Base-by-base conservation (phyloP, 805 yeast species). In the Candida sakaeoensis region DNA sequence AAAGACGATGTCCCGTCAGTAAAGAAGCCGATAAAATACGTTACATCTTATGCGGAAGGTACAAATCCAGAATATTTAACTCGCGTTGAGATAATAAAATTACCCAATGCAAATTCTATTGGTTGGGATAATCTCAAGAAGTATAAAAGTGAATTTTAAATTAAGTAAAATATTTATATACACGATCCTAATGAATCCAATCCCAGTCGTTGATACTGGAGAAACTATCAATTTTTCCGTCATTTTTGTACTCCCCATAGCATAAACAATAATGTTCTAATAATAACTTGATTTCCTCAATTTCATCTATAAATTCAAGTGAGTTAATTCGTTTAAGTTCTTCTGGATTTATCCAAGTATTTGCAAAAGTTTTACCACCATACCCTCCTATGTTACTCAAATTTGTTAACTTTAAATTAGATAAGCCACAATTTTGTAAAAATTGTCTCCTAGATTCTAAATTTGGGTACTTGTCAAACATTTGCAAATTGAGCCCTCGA, bases 291-390 rank as follows among this genome's bases (percentile, higher is more conserved):
- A 85, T 70, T 50, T 85, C 95, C 57, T 85, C 95, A 4, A 82
- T 57, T 55, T 85, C 95, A 56, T 85, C 95, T 15, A 85, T 65
- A 47, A 83, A 61, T 55, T 85, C 93, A 27, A 85, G 64, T 16
- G 60, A 47, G 40, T 69, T 65, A 1, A 84, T 70, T 22, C 84
- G 52, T 7, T 47, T 51, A 16, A 58, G 50, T 23, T 76, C 84
- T 1, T 51, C 54, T 0, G 27, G 36, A 8, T 46, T 45, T 2
- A 79, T 56, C 85, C 86, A 80, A 21, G 56, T 37, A 31, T 3
- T 30, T 34, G 5, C 45, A 47, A 54, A 58, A 55, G 10, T 65
- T 51, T n/a, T n/a, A n/a, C n/a, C 57, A 37, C 39, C 44, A 16
- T 65, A 68, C 1, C 72, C 72, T 1, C 65, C 71, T 2, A 68